These are phyloP conservation scores for Colletotrichum shisoi DNA, from an alignment of 2,329 filamentous ascomycete species.

Conservation along the genomic window DNA sequence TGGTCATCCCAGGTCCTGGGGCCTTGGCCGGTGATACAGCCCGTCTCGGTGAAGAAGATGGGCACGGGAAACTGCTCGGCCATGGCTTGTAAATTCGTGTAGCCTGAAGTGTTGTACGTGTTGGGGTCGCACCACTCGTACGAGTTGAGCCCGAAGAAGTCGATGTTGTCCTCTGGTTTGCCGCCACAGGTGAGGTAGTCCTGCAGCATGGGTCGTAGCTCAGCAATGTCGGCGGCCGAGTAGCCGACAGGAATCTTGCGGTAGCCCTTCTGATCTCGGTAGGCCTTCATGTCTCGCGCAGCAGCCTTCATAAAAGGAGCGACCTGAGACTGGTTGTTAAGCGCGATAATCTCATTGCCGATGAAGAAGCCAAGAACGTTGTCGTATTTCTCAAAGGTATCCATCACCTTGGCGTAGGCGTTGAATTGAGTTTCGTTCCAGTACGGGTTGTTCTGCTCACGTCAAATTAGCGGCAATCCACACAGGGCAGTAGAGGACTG, in stretches of 20 bases:
- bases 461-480: constrained; percentile 3
- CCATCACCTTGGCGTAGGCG: constrained; percentile 75
- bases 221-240: constrained; percentile 83
- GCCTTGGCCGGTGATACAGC: constrained; percentile 70
- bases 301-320: constrained; percentile 87
- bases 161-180: constrained; percentile 73
- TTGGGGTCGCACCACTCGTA: constrained; percentile 79
- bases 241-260: constrained; percentile 86
- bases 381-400: constrained; percentile 77
- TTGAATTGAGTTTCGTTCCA: constrained; percentile 79
- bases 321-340: constrained; percentile 64
- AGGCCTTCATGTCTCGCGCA: constrained; percentile 81
- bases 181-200: constrained; percentile 80
- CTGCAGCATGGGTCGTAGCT: constrained; percentile 68
- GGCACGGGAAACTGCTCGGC: constrained; percentile 78
- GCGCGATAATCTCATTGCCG: constrained; percentile 85
- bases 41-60: constrained; percentile 89
- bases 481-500: neutral
- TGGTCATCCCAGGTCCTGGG: constrained; percentile 76
- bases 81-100: constrained; percentile 71
- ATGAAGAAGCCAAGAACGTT: constrained; percentile 87
- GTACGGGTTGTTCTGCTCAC: constrained; percentile 61
- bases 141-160: constrained; percentile 87
- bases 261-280: constrained; percentile 77
- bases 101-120: constrained; percentile 70